Evolutionary conservation across 1,284 basidiomycete genomes (phyloP), one percentile per base, ranked within the genome.

Genomic region (Heterobasidion parviporum): DNA sequence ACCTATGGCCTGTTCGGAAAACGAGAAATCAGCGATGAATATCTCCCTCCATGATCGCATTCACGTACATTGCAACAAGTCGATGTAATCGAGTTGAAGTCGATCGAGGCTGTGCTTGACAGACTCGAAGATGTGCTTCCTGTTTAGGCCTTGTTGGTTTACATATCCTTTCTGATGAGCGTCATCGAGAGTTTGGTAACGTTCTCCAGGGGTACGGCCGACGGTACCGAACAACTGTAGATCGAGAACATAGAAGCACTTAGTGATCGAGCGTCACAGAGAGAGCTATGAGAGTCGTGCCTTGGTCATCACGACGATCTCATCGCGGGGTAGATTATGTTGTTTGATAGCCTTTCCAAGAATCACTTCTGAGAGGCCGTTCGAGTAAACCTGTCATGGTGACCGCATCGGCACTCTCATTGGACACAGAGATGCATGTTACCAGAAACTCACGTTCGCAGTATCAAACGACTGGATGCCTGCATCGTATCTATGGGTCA

Each of bases 331-430:
- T 33, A 84, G 71, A 33, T 78, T 68, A 59, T 76, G 72, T 60
- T 78, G 63, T 62, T 79, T 79, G 63, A 85, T 76, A 3, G 81
- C 82, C 56, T 82, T 79, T 14, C 83, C 82, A 47, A 85, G 73
- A 57, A 82, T 74, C 32, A 74, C 64, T 65, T 85, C 81, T 14
- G 74, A 77, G 44, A 74, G 66, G 20, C 81, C 81, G 52, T 75
- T 72, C 44, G 74, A 70, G 63, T 81, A 81, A 4, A 71, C 64
- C 68, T 70, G 35, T n/a, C 9, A 41, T 12, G 10, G 7, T 16
- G 38, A 4, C 16, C 35, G 34, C 12, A 32, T 38, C 7, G 14
- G 20, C 7, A 3, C 10, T n/a, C n/a, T 7, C 38, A 8, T 45
- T 7, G 6, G 36, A 48, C 6, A 33, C 34, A 4, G 10, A 26